Conservation (phyloP, 2,329 filamentous ascomycete genomes). For the Fusarium nodosum region DNA sequence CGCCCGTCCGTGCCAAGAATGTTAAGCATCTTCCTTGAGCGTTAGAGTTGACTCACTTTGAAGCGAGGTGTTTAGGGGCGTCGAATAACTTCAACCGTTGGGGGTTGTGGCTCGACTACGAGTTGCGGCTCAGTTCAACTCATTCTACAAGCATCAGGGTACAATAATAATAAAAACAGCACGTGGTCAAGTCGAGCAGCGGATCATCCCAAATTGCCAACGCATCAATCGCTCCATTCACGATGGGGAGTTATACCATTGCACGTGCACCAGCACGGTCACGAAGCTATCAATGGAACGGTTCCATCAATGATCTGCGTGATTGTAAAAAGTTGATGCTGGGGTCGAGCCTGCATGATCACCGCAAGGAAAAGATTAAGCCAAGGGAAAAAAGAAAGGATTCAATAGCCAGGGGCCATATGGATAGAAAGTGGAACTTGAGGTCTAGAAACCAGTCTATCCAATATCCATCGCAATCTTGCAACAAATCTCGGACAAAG, state of each 20-base stretch:
- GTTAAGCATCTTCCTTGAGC: background rate
- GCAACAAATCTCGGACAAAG: constrained; percentile 5
- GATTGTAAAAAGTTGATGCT: constrained; percentile 41
- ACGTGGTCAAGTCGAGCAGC: constrained; percentile 33
- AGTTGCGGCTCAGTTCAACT: constrained; percentile 2
- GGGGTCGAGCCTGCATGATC: constrained; percentile 46
- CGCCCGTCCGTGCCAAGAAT: constrained; percentile 7
- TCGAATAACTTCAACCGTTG: background rate
- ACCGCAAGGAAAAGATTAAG: constrained; percentile 43
- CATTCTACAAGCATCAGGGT: constrained; percentile 12
- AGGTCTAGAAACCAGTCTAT: background rate
- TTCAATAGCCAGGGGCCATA: constrained; percentile 1
- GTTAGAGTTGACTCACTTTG: background rate
- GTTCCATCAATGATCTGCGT: constrained; percentile 42
- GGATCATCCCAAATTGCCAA: constrained; percentile 40
- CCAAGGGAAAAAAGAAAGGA: constrained; percentile 22
- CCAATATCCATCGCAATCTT: constrained; percentile 14
- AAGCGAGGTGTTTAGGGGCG: constrained; percentile 6
- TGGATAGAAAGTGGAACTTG: constrained; percentile 30
- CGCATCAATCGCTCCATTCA: constrained; percentile 22
- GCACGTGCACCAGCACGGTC: constrained; percentile 38
- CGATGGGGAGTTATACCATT: constrained; percentile 15
- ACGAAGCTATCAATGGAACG: constrained; percentile 37
- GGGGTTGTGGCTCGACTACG: background rate
- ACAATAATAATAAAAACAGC: constrained; percentile 1